These are phyloP conservation scores for Dactylonectria macrodidyma DNA, from an alignment of 2,329 filamentous ascomycete species.

Conservation along the genomic window DNA sequence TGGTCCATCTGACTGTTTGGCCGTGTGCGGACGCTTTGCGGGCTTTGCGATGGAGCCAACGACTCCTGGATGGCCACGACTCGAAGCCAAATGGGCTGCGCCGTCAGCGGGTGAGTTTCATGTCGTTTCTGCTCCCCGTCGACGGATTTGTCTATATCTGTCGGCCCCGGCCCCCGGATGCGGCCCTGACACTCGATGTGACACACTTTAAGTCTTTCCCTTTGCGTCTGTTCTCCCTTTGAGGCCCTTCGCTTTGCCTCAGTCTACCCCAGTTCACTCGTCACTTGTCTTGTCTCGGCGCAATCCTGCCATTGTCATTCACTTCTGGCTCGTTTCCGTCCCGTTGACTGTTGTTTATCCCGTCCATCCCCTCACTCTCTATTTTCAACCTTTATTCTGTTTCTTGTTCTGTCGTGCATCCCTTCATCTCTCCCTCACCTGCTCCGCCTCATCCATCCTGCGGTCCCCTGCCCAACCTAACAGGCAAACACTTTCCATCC, in stretches of 20 bases:
- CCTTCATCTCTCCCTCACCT: constrained; percentile 33
- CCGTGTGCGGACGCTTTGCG: constrained; percentile 12
- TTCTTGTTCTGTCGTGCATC: constrained; percentile 28
- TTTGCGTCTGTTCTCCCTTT: constrained; percentile 11
- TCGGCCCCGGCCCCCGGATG: constrained; percentile 23
- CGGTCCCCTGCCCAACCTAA: constrained; percentile 14
- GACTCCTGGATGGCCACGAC: constrained; percentile 28
- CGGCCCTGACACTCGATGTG: constrained; percentile 16
- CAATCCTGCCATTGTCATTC: constrained; percentile 12
- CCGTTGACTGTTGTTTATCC: constrained; percentile 18
- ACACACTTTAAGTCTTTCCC: constrained; percentile 13
- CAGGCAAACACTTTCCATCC: constrained; percentile 36
- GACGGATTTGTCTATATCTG: constrained; percentile 26
- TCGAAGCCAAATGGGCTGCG: constrained; percentile 11
- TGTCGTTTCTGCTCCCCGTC: constrained; percentile 4
- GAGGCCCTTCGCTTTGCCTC: background rate
- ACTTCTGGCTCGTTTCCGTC: constrained; percentile 9
- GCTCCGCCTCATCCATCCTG: constrained; percentile 20
- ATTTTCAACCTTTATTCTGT: constrained; percentile 14
- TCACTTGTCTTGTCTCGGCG: constrained; percentile 10
- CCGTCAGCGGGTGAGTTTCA: constrained; percentile 33
- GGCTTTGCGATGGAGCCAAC: constrained; percentile 15
- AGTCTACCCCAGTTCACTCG: background rate
- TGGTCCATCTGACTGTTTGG: constrained; percentile 13
- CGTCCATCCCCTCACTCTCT: constrained; percentile 12